Evolutionary conservation across 805 yeast genomes (phyloP).

Genomic region (Barnettozyma wickerhamii): DNA sequence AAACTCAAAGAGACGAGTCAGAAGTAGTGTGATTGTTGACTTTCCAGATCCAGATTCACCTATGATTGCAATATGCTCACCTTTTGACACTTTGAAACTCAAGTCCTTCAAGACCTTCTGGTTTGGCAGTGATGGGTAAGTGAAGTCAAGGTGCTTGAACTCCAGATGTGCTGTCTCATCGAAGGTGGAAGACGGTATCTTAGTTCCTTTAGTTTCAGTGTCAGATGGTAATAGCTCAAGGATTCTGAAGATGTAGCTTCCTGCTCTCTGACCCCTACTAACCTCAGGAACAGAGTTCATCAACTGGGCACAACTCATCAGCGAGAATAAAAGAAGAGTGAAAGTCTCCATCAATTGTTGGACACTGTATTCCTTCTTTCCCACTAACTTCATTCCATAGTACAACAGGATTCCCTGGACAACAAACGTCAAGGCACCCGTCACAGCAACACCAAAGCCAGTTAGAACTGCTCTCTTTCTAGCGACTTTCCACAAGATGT

Average conservation of each 20-base stretch:
- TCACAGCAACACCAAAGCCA: constrained; percentile 64
- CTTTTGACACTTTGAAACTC: constrained; percentile 36
- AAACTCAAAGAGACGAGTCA: constrained; percentile 49
- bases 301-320: constrained; percentile 56
- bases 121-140: constrained; percentile 37
- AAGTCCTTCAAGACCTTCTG: constrained; percentile 38
- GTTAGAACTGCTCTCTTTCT: constrained; percentile 49
- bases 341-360: constrained; percentile 64
- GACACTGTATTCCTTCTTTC: constrained; percentile 48
- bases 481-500: constrained; percentile 36
- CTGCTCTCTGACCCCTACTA: constrained; percentile 75
- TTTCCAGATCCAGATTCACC: constrained; percentile 95
- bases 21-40: constrained; percentile 61
- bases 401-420: constrained; percentile 73
- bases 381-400: constrained; percentile 75
- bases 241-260: constrained; percentile 44
- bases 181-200: constrained; percentile 24
- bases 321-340: constrained; percentile 67
- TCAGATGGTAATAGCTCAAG: constrained; percentile 30
- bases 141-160: constrained; percentile 45
- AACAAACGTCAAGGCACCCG: constrained; percentile 47
- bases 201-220: constrained; percentile 35
- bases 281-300: constrained; percentile 73
- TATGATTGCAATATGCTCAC: constrained; percentile 59
- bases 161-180: constrained; percentile 25